Conservation (phyloP, 2,329 filamentous ascomycete genomes). For the Delphinella strobiligena region DNA sequence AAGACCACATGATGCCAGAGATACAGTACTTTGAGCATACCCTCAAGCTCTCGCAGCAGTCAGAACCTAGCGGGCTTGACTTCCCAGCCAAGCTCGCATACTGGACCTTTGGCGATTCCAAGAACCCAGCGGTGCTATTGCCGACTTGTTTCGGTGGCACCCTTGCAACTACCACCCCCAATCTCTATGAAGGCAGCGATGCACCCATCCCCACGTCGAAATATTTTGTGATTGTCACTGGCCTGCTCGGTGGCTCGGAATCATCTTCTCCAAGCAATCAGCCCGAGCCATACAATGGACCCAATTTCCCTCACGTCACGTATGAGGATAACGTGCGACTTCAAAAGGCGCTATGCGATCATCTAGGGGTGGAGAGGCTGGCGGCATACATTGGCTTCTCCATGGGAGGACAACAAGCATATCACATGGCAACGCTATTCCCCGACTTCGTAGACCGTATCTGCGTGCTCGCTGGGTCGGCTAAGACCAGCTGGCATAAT, state of each 20-base stretch:
- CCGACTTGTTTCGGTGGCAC: slow-evolving; percentile 44
- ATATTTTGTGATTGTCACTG: slow-evolving; percentile 40
- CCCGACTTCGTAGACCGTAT: slow-evolving; percentile 36
- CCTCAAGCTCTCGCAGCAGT: slow-evolving; percentile 15
- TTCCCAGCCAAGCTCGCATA: slow-evolving; percentile 27
- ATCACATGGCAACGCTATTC: slow-evolving; percentile 39
- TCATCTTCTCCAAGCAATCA: slow-evolving; percentile 43
- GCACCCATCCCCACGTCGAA: slow-evolving; percentile 25
- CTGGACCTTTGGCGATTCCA: slow-evolving; percentile 28
- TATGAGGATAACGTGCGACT: slow-evolving; percentile 42
- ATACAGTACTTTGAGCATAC: slow-evolving; percentile 17
- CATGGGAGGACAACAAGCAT: slow-evolving; percentile 45
- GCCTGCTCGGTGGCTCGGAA: slow-evolving; percentile 42
- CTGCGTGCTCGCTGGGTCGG: slow-evolving; percentile 40
- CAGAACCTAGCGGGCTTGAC: slow-evolving; percentile 12
- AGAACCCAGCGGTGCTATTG: slow-evolving; percentile 33
- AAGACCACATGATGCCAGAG: too few species aligned
- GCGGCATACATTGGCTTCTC: slow-evolving; percentile 43
- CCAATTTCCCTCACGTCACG: slow-evolving; percentile 32
- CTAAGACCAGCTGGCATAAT: slow-evolving; percentile 41
- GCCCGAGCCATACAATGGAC: slow-evolving; percentile 16
- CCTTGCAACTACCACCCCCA: slow-evolving; percentile 38
- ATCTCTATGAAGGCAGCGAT: slow-evolving; percentile 23
- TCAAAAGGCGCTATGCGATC: slow-evolving; percentile 33
- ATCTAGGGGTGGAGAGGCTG: slow-evolving; percentile 31